Evolutionary conservation across 2,329 filamentous ascomycete genomes (phyloP).

Genomic region (Scytalidium sp.): DNA sequence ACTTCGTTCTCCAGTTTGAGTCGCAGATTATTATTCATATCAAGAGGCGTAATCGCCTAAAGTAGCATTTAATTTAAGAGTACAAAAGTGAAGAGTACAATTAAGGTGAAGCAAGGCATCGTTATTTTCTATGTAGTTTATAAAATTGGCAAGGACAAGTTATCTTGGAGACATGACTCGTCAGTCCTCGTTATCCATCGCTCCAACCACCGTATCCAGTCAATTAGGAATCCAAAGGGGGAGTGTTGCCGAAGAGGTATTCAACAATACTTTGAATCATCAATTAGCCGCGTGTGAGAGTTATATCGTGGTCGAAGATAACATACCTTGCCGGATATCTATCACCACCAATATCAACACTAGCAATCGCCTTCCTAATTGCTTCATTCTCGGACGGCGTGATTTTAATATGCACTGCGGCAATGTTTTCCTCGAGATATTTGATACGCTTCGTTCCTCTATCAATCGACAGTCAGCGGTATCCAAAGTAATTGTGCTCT

Average conservation of each 20-base stretch:
- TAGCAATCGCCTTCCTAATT: constrained; percentile 31
- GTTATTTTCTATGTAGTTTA: too few species aligned
- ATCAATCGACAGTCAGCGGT: constrained; percentile 36
- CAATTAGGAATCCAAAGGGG: neutral
- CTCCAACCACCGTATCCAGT: too few species aligned
- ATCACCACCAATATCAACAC: neutral
- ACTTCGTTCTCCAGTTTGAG: too few species aligned
- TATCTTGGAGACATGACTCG: too few species aligned
- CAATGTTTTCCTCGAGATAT: constrained; percentile 30
- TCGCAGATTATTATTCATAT: too few species aligned
- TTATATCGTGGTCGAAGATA: neutral
- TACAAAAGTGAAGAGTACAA: too few species aligned
- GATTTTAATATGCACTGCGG: constrained; percentile 8
- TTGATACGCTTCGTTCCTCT: constrained; percentile 47
- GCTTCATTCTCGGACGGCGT: constrained; percentile 30
- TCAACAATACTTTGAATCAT: neutral
- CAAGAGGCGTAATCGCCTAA: too few species aligned
- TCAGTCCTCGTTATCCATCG: too few species aligned
- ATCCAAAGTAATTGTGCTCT: constrained; percentile 25
- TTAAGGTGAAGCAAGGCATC: too few species aligned
- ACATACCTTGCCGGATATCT: neutral
- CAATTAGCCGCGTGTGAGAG: neutral
- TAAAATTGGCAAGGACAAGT: too few species aligned
- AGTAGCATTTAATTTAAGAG: too few species aligned
- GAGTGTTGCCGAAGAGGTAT: neutral